Evolutionary conservation across 495 filamentous ascomycete species (phyloP).

Genomic region (Aspergillus homomorphus): DNA sequence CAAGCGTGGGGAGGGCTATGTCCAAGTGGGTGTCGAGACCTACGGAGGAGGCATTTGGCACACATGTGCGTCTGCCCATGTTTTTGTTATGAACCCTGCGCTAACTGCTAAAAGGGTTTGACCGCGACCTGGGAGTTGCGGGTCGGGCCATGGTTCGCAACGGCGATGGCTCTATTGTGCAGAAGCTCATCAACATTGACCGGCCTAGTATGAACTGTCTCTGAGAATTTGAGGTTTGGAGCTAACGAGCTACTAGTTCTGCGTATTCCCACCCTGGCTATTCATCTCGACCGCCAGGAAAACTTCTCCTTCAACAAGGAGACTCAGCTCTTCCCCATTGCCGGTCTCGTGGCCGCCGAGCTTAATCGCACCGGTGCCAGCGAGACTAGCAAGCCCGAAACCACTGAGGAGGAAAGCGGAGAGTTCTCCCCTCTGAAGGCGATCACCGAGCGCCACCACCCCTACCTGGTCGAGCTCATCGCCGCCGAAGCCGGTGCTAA

Average conservation of each 20-base stretch:
- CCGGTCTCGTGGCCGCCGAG: conserved; percentile 80
- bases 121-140: conserved; percentile 88
- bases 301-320: conserved; percentile 95
- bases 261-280: conserved; percentile 86
- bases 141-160: conserved; percentile 81
- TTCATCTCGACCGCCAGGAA: conserved; percentile 84
- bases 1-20: conserved; percentile 79
- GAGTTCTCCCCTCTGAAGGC: conserved; percentile 66
- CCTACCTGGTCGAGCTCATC: conserved; percentile 78
- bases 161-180: conserved; percentile 68
- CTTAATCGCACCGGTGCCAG: conserved; percentile 66
- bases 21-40: conserved; percentile 94
- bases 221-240: not conserved
- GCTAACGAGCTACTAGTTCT: conserved; percentile 53
- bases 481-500: conserved; percentile 72
- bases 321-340: conserved; percentile 89
- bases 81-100: not conserved
- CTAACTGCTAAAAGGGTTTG: conserved; percentile 65
- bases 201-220: conserved; percentile 61
- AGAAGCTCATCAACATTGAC: conserved; percentile 87
- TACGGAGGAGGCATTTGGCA: conserved; percentile 85
- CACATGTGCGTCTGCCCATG: conserved; percentile 43
- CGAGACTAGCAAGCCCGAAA: conserved; percentile 30
- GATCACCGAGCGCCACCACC: conserved; percentile 82
- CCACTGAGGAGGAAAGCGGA: conserved; percentile 39